Percentiles rank a stretch among this genome's conserved stretches.
These are phyloP conservation scores for Schizophyllum amplum DNA, from an alignment of 1,284 basidiomycete species.

Conservation along the genomic window DNA sequence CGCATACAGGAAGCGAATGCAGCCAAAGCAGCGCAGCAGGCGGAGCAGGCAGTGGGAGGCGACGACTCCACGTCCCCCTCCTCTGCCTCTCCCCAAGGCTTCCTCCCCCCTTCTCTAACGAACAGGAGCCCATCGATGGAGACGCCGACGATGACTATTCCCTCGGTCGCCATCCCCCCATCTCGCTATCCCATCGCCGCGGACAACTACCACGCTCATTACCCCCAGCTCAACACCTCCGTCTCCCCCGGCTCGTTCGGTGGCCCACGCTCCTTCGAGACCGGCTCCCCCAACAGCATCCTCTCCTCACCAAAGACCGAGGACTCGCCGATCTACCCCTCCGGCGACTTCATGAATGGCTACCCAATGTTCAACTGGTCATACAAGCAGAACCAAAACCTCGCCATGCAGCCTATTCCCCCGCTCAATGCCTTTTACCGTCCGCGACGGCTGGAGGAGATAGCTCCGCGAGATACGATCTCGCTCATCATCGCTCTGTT, in stretches of 20 bases:
- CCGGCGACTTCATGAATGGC: conserved; percentile 46
- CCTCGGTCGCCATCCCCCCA: conserved; percentile 41
- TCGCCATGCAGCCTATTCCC: conserved; percentile 43
- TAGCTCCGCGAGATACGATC: conserved; percentile 70
- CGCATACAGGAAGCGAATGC: conserved; percentile 72
- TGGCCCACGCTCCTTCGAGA: conserved; percentile 11
- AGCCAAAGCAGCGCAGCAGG: conserved; percentile 38
- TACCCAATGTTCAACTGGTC: conserved; percentile 67
- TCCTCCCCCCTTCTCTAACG: conserved; percentile 37
- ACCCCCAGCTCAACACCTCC: conserved; percentile 38
- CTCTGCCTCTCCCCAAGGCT: conserved; percentile 35
- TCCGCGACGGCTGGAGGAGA: conserved; percentile 62
- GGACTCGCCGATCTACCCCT: conserved; percentile 29
- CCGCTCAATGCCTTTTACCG: conserved; percentile 64
- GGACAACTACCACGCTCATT: conserved; percentile 51
- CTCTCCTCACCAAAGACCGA: conserved; percentile 26
- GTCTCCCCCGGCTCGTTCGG: conserved; percentile 25
- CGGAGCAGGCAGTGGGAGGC: conserved; percentile 22
- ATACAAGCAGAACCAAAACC: conserved; percentile 53
- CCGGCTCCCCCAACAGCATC: conserved; percentile 9
- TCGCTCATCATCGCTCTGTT: conserved; percentile 75
- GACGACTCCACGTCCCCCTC: conserved; percentile 40
- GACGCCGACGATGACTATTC: conserved; percentile 31
- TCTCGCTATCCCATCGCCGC: conserved; percentile 65
- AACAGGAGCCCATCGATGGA: conserved; percentile 42